Evolutionary conservation across 1,284 basidiomycete species (phyloP).

Genomic region (Fereydounia khargensis): DNA sequence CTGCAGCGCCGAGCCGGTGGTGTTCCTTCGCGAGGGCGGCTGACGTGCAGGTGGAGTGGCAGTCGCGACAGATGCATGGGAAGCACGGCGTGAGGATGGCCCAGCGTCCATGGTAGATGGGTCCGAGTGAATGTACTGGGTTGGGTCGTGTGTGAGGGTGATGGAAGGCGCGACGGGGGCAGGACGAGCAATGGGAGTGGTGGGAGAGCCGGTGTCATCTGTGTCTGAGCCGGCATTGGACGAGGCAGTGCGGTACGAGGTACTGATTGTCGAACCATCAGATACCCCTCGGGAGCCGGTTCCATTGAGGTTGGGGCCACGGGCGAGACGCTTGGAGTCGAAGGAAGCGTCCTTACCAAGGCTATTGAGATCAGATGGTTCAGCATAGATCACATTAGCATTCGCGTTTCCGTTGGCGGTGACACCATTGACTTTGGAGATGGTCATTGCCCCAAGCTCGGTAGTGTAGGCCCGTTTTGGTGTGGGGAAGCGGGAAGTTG

Average conservation of each 20-base stretch:
- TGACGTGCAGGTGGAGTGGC: not conserved
- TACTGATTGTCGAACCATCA: slow-evolving; percentile 26
- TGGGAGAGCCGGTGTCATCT: slow-evolving; percentile 12
- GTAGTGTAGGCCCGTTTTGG: not conserved
- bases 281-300: slow-evolving; percentile 3
- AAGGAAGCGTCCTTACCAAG: no score
- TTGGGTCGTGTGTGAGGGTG: slow-evolving; percentile 25
- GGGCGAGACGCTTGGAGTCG: no score
- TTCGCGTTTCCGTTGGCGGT: no score
- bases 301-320: no score
- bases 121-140: slow-evolving; percentile 12
- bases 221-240: slow-evolving; percentile 11
- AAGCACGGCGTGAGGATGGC: not conserved
- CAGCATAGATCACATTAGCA: no score
- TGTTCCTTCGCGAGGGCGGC: slow-evolving; percentile 25
- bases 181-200: not conserved
- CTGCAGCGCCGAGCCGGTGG: slow-evolving; percentile 34
- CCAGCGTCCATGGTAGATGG: not conserved
- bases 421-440: no score
- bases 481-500: not conserved
- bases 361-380: no score
- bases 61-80: not conserved
- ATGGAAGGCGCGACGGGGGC: slow-evolving; percentile 19
- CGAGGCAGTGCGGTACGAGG: slow-evolving; percentile 28
- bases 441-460: no score